Base-by-base conservation (phyloP, 1,284 basidiomycete species). In the Inonotus obliquus region DNA sequence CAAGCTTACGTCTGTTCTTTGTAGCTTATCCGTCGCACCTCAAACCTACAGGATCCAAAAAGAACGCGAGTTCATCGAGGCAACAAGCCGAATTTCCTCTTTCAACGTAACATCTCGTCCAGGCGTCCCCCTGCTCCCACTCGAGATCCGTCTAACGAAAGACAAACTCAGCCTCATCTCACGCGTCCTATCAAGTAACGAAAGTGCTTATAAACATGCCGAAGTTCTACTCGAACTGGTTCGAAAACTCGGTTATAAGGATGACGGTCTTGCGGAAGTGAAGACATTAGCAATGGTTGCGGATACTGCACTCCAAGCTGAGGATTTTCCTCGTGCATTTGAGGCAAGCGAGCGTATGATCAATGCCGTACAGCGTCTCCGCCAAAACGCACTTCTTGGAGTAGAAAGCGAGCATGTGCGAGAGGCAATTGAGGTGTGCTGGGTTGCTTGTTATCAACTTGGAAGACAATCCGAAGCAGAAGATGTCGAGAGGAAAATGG, bases 61-160 rank as follows among this genome's bases (percentile, higher is more conserved):
- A 65, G 92, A 97, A 72, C 89, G 87, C 62, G 89, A 94, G 65
- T 97, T 97, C 73, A 96, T 98, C 65, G 94, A 97, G 76, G 95
- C 95, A 1, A 98, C 96, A 0, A 89, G 89, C 59, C 82, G 91
- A 37, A 83, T 98, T 56, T 86, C 86, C 45, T 89, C 92, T 25
- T 92, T 90, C 79, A 90, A 92, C 65, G 79, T 95, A 59, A 80
- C 80, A 68, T 88, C 91, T 13, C 81, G 83, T 21, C 83, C 84
- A 6, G 89, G 91, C 38, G 84, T 89, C 41, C 81, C 86, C 1
- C 86, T 97, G 57, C 84, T 92, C 4, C 95, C 95, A 0, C 84
- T 96, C 63, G 93, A 97, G 73, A 94, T 98, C 64, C 87, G 94
- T 9, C 80, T 96, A 41, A 91, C 91, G 29, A 89, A 90, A 66